Conservation (phyloP, 148 eudicot genomes). For the Cornus suecica region DNA sequence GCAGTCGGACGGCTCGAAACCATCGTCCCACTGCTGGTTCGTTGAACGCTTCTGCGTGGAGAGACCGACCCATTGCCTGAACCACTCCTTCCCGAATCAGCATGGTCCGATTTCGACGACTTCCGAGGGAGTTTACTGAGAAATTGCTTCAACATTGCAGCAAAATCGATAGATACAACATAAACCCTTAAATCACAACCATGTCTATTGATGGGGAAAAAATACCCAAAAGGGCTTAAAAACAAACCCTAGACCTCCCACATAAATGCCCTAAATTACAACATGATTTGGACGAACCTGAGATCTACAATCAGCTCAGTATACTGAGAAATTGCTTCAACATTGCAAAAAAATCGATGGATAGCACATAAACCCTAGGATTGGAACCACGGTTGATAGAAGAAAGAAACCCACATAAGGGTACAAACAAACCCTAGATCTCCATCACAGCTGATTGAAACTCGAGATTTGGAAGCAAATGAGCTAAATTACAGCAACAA, state of each 20-base stretch:
- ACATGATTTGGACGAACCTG: slow-evolving; percentile 8
- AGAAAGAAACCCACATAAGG: slow-evolving; percentile 7
- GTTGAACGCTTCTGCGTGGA: slow-evolving; percentile 16
- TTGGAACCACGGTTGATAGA: slow-evolving; percentile 18
- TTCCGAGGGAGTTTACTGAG: slow-evolving; percentile 70
- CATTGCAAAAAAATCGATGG: slow-evolving; percentile 35
- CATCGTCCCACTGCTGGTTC: slow-evolving; percentile 28
- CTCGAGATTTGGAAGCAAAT: background rate
- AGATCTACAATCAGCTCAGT: slow-evolving; percentile 22
- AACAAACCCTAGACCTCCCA: slow-evolving; percentile 23
- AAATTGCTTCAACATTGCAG: slow-evolving; percentile 80
- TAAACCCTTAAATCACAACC: slow-evolving; percentile 17
- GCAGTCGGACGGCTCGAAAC: slow-evolving; percentile 38
- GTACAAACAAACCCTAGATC: slow-evolving; percentile 20
- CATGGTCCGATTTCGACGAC: slow-evolving; percentile 50
- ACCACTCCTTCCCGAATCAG: slow-evolving; percentile 30
- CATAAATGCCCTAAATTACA: slow-evolving; percentile 11
- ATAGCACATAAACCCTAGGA: slow-evolving; percentile 10
- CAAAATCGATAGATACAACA: background rate
- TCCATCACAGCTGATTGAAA: slow-evolving; percentile 17
- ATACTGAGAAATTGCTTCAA: slow-evolving; percentile 76
- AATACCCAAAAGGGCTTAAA: slow-evolving; percentile 11
- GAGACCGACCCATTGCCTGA: slow-evolving; percentile 17
- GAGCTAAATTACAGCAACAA: background rate
- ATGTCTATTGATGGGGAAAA: slow-evolving; percentile 16